A percentile compares a stretch with the other conserved stretches of the same genome.
phyloP scores from a whole-genome alignment of 148 eudicot species.

The Heliosperma pusillum region DNA sequence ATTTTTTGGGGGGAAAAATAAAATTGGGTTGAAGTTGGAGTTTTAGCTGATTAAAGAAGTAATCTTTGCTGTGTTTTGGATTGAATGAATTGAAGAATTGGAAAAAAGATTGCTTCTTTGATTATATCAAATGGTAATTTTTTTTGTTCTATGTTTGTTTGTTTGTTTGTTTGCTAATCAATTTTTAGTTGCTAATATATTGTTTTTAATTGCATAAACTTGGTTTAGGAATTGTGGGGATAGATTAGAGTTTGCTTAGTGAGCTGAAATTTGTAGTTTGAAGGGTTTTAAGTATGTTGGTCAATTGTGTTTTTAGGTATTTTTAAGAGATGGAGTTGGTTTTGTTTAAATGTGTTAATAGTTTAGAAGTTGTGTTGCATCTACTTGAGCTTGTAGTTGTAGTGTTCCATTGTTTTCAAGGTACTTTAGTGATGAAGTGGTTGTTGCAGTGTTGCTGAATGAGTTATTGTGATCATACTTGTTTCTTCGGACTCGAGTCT shows the following conservation, averaged over 20 bases:
- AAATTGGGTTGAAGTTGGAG: background rate
- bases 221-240: too few species aligned
- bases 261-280: background rate
- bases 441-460: background rate
- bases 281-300: background rate
- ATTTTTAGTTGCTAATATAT: background rate
- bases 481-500: background rate
- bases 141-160: background rate
- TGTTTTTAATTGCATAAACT: too few species aligned
- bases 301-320: too few species aligned
- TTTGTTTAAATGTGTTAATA: background rate
- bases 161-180: background rate
- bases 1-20: too few species aligned
- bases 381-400: background rate
- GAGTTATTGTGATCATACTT: background rate
- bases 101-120: constrained; percentile 3
- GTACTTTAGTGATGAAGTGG: background rate
- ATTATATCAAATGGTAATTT: constrained; percentile 28
- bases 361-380: background rate
- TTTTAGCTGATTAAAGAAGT: constrained; percentile 9
- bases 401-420: background rate
- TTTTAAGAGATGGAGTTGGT: background rate
- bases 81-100: constrained; percentile 24
- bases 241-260: too few species aligned
- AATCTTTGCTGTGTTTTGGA: constrained; percentile 20